Conservation (phyloP, 768 basidiomycete genomes). For the Daedalea quercina region DNA sequence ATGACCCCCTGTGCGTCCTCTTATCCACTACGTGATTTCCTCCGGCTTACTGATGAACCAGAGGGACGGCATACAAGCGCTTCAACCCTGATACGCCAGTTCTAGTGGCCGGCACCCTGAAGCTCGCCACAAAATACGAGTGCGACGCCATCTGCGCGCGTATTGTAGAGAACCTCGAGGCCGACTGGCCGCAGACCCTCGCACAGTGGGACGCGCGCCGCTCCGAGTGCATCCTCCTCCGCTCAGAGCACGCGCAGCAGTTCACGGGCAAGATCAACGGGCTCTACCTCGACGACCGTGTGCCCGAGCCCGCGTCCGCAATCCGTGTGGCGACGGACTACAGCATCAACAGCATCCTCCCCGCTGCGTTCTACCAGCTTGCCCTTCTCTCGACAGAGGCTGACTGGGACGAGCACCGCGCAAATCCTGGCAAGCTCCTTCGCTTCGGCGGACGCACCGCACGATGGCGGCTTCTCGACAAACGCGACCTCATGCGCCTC, state of each 20-base stretch:
- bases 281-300: conserved; percentile 25
- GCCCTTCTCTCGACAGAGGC: conserved; percentile 21
- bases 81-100: conserved; percentile 27
- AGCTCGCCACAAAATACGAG: conserved; percentile 30
- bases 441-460: conserved; percentile 26
- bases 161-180: conserved; percentile 25
- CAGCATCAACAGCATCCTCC: conserved; percentile 21
- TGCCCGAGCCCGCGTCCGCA: conserved; percentile 23
- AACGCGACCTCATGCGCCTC: conserved; percentile 23
- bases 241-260: conserved; percentile 23
- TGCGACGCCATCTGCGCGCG: conserved; percentile 26
- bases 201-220: conserved; percentile 24
- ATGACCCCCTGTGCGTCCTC: conserved; percentile 22
- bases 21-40: background rate
- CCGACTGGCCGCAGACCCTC: conserved; percentile 30
- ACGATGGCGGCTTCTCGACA: conserved; percentile 22
- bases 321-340: conserved; percentile 24
- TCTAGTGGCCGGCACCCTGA: conserved; percentile 24
- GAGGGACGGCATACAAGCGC: conserved; percentile 22
- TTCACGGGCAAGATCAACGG: conserved; percentile 21
- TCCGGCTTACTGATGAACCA: conserved; percentile 2
- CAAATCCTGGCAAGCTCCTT: conserved; percentile 21
- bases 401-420: conserved; percentile 23
- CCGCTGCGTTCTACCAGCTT: conserved; percentile 25
- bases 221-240: conserved; percentile 19